Percentiles rank a stretch among this genome's conserved stretches.
These are phyloP conservation scores for Atkinsonella texensis DNA, from an alignment of 2,329 filamentous ascomycete species.

Conservation along the genomic window DNA sequence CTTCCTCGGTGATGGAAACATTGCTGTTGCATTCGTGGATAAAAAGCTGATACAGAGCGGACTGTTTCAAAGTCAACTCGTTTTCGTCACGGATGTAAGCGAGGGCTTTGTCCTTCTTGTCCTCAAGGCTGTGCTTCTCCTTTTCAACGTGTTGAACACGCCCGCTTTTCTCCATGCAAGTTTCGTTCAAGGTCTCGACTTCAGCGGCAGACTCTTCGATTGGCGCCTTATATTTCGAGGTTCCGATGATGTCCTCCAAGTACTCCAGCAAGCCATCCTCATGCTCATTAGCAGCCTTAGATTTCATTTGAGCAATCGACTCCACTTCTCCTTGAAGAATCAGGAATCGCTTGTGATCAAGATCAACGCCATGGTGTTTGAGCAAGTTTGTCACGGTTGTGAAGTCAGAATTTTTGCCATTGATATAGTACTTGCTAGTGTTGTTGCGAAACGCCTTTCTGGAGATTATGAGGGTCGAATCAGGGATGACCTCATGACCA, in stretches of 20 bases:
- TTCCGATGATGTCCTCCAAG: slow-evolving; percentile 96
- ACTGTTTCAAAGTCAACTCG: slow-evolving; percentile 79
- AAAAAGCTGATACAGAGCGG: slow-evolving; percentile 84
- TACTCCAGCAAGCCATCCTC: slow-evolving; percentile 95
- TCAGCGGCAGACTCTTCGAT: slow-evolving; percentile 90
- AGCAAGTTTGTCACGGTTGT: slow-evolving; percentile 82
- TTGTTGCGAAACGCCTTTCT: slow-evolving; percentile 96
- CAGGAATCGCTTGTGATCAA: slow-evolving; percentile 96
- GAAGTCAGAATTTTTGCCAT: slow-evolving; percentile 80
- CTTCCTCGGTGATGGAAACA: slow-evolving; percentile 75
- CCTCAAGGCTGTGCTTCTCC: slow-evolving; percentile 82
- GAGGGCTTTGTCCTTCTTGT: slow-evolving; percentile 92
- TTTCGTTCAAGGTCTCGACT: slow-evolving; percentile 85
- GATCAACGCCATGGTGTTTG: slow-evolving; percentile 77
- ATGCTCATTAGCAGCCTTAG: slow-evolving; percentile 88
- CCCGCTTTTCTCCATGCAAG: slow-evolving; percentile 88
- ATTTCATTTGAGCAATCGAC: slow-evolving; percentile 98
- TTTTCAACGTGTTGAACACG: slow-evolving; percentile 97
- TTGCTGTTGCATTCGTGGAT: slow-evolving; percentile 83
- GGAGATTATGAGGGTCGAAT: slow-evolving; percentile 79
- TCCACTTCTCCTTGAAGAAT: slow-evolving; percentile 97
- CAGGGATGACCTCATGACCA: slow-evolving; percentile 62
- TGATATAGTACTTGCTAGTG: slow-evolving; percentile 96
- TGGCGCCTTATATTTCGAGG: slow-evolving; percentile 93
- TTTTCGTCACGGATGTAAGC: slow-evolving; percentile 88